Evolutionary conservation across 352 stramenopile species (phyloP).

Genomic region (Globisporangium lucens): DNA sequence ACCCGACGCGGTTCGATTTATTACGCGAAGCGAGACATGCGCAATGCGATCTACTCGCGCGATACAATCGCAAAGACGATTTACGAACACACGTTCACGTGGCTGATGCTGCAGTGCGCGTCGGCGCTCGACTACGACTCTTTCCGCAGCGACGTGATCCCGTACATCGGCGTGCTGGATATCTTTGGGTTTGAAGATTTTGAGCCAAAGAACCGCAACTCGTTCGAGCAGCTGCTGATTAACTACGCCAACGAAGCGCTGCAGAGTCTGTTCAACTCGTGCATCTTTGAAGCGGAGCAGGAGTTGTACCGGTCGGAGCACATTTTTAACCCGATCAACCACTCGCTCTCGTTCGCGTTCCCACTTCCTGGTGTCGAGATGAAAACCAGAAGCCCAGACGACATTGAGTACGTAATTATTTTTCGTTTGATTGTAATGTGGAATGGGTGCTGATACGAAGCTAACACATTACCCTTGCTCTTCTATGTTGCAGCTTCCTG

Average conservation of each 20-base stretch:
- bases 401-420: constrained; percentile 27
- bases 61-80: constrained; percentile 90
- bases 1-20: constrained; percentile 76
- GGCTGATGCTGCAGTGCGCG: constrained; percentile 85
- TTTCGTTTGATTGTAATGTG: background rate
- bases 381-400: constrained; percentile 30
- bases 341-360: constrained; percentile 78
- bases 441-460: background rate
- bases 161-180: constrained; percentile 90
- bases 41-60: constrained; percentile 73
- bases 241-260: constrained; percentile 93
- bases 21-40: constrained; percentile 67
- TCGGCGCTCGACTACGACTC: constrained; percentile 79
- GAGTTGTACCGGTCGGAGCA: constrained; percentile 80
- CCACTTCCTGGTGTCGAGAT: constrained; percentile 37
- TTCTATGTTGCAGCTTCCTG: constrained; percentile 24
- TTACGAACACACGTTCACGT: constrained; percentile 87
- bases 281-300: constrained; percentile 86
- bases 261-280: constrained; percentile 88
- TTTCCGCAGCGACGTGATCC: constrained; percentile 71
- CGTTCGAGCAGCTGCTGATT: constrained; percentile 91
- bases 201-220: constrained; percentile 86
- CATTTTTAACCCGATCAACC: constrained; percentile 81
- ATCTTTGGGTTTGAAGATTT: constrained; percentile 94
- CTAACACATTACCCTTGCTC: background rate